A percentile compares a stretch with the other conserved stretches of the same genome.
Conservation (phyloP, 257 asterid species). For the Nicotiana undulata region DNA sequence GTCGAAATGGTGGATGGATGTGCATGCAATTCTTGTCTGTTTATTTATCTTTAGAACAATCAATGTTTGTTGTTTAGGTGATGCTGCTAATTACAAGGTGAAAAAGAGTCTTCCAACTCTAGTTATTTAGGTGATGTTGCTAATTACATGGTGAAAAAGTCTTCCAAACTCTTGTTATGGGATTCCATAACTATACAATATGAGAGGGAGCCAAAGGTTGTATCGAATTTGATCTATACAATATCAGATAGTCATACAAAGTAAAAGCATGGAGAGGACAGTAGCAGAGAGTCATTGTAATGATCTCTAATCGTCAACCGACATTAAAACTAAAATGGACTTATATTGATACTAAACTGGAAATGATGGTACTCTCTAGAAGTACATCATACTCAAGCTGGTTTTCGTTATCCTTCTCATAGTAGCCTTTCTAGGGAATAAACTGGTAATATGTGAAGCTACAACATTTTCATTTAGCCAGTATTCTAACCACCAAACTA, state of each 20-base stretch:
- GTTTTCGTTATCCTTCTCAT: too few relatives aligned
- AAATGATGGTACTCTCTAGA: background rate
- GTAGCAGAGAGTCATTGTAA: background rate
- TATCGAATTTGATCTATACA: background rate
- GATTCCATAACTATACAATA: background rate
- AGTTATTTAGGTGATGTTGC: too few relatives aligned
- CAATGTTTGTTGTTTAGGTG: background rate
- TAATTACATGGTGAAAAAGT: too few relatives aligned
- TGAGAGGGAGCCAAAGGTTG: background rate
- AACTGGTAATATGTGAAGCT: too few relatives aligned
- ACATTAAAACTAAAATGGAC: background rate
- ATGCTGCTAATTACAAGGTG: too few relatives aligned
- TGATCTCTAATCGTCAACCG: background rate
- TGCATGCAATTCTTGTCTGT: background rate
- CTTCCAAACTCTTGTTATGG: background rate
- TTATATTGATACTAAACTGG: background rate
- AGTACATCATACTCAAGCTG: background rate
- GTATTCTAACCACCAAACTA: background rate
- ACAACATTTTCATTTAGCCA: background rate
- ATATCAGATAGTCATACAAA: background rate
- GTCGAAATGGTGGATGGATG: background rate
- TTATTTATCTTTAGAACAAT: too few relatives aligned
- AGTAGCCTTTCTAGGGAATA: too few relatives aligned
- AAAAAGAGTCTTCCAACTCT: too few relatives aligned
- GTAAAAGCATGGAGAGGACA: background rate